Percentiles rank a stretch among this genome's conserved stretches.
Conservation (phyloP, 2,329 filamentous ascomycete species). For the Trichoderma semiorbis region DNA sequence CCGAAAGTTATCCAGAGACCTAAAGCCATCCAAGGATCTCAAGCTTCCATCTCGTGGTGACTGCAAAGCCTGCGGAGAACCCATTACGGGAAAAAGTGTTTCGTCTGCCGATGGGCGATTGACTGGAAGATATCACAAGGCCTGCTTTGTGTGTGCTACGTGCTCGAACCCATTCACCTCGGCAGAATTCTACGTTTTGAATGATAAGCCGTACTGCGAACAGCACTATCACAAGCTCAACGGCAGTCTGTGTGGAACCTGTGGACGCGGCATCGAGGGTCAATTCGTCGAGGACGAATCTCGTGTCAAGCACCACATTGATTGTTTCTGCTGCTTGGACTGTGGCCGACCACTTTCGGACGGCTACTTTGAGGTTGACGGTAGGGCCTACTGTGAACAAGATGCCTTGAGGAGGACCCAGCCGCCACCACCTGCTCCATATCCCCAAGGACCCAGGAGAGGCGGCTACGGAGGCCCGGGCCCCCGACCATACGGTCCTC, state of each 20-base stretch:
- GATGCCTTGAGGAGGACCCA: conserved; percentile 66
- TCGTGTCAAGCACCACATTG: conserved; percentile 76
- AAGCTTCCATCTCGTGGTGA: conserved; percentile 58
- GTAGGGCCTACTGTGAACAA: conserved; percentile 77
- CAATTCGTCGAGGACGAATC: conserved; percentile 84
- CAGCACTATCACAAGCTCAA: conserved; percentile 92
- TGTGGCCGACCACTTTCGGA: conserved; percentile 72
- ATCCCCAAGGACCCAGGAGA: not conserved
- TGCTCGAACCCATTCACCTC: conserved; percentile 80
- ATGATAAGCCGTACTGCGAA: conserved; percentile 85
- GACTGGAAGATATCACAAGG: conserved; percentile 90
- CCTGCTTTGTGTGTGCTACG: conserved; percentile 87
- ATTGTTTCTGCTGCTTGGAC: conserved; percentile 80
- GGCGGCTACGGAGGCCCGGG: conserved; percentile 14
- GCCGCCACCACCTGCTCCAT: conserved; percentile 18
- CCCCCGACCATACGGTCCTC: conserved; percentile 12
- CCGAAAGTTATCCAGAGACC: not conserved
- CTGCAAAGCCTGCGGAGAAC: conserved; percentile 76
- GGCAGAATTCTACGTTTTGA: conserved; percentile 85
- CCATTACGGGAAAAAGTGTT: conserved; percentile 86
- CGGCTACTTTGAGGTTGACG: conserved; percentile 88
- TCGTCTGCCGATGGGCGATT: conserved; percentile 90
- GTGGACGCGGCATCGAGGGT: conserved; percentile 84
- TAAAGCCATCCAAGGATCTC: conserved; percentile 38
- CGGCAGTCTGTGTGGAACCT: conserved; percentile 76